Evolutionary conservation across 2,329 filamentous ascomycete species (phyloP).

Genomic region (Xylariaceae sp.): DNA sequence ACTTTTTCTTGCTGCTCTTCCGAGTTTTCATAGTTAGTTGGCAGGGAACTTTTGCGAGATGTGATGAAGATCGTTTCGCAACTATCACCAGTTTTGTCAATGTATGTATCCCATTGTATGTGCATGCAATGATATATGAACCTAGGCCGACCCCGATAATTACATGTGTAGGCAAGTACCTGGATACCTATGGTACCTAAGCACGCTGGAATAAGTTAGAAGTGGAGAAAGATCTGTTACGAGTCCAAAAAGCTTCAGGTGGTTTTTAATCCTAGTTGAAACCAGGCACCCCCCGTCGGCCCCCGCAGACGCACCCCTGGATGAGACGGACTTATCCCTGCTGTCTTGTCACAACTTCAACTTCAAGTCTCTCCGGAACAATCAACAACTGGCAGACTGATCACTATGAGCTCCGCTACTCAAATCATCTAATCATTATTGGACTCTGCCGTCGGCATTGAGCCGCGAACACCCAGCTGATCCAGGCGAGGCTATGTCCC

Average conservation of each 20-base stretch:
- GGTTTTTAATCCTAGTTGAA: constrained; percentile 18
- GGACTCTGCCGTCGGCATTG: not conserved
- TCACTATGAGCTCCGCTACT: not conserved
- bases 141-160: too few relatives aligned
- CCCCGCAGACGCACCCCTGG: constrained; percentile 18
- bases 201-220: too few relatives aligned
- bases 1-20: too few relatives aligned
- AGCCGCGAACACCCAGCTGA: constrained; percentile 9
- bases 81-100: not conserved
- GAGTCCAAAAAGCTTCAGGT: constrained; percentile 19
- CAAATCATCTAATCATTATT: not conserved
- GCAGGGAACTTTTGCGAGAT: not conserved
- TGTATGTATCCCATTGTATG: too few relatives aligned
- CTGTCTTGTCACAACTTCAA: constrained; percentile 29
- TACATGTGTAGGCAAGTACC: not conserved
- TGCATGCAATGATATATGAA: not conserved
- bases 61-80: not conserved
- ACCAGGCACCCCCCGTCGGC: constrained; percentile 23
- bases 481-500: not conserved
- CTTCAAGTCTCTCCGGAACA: constrained; percentile 28
- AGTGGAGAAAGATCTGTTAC: constrained; percentile 20
- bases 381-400: constrained; percentile 4
- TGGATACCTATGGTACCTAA: too few relatives aligned
- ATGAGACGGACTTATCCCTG: constrained; percentile 24
- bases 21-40: not conserved